Evolutionary conservation across 129 eudicot genomes (phyloP).

Genomic region (Kitagawia praeruptora): DNA sequence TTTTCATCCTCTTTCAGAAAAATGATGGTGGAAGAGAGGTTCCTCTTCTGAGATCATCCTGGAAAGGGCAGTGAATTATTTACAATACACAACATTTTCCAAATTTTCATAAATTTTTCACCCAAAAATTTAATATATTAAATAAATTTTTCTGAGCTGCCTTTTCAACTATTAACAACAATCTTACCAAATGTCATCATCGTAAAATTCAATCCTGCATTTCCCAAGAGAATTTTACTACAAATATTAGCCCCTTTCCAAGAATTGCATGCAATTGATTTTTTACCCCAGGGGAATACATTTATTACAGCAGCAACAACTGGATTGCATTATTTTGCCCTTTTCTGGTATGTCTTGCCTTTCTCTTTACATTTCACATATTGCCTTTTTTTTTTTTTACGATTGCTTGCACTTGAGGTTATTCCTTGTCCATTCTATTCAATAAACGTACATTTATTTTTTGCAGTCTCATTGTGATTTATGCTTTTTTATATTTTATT

Average conservation of each 20-base stretch:
- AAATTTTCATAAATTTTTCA: not conserved
- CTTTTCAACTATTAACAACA: no score
- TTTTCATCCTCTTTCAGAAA: slow-evolving; percentile 52
- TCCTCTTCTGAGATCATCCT: slow-evolving; percentile 65
- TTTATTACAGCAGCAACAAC: not conserved
- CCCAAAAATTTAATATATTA: no score
- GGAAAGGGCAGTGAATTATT: slow-evolving; percentile 35
- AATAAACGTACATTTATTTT: slow-evolving; percentile 11
- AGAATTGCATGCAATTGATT: not conserved
- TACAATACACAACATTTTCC: not conserved
- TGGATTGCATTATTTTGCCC: slow-evolving; percentile 15
- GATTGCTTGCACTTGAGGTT: slow-evolving; percentile 43
- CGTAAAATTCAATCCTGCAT: no score
- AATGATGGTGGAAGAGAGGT: slow-evolving; percentile 59
- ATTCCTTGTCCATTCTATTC: slow-evolving; percentile 25
- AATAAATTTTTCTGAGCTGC: no score
- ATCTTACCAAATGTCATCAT: no score
- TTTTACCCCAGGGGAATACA: not conserved
- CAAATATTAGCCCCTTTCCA: not conserved
- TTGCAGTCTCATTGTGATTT: slow-evolving; percentile 16
- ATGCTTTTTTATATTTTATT: slow-evolving; percentile 30
- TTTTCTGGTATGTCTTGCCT: slow-evolving; percentile 32
- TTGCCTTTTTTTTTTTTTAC: not conserved
- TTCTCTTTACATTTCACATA: slow-evolving; percentile 8
- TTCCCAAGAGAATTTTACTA: not conserved